Evolutionary conservation across 805 yeast species (phyloP), one percentile per base, ranked within the genome.

Genomic region (Kockiozyma suomiensis): DNA sequence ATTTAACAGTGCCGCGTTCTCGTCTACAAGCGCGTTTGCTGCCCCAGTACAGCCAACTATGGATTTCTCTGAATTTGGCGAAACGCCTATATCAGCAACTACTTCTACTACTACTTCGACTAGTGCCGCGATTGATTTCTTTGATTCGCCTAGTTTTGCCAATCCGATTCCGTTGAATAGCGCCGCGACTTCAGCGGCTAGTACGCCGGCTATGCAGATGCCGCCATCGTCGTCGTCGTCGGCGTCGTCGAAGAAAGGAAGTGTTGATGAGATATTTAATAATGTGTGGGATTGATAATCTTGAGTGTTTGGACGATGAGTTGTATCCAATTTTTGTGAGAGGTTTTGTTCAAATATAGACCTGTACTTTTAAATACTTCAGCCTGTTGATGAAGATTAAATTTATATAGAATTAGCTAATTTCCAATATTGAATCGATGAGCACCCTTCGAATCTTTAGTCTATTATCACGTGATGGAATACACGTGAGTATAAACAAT

Each of bases 221-320:
- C 17, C 58, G 21, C 37, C 61, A 6, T 21, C 58, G 26, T 47
- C 59, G 6, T 35, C 64, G n/a, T 13, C n/a, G 42, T 43, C 58
- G n/a, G 41, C 60, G 59, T 45, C 56, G 56, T n/a, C 53, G 65
- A 56, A 54, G 35, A 57, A 59, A 23, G 75, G 70, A 8, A 49
- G 53, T n/a, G 53, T 49, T 4, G 78, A 74, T 45, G 76, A 74
- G 43, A 54, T 73, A 12, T 74, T 73, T 61, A 70, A 70, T 17
- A 75, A 75, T 56, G 77, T 75, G 21, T 75, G 78, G 78, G 69
- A 64, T 50, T 75, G 63, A 32, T 12, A 7, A 43, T 15, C 13
- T 13, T 10, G 7, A 43, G 17, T 13, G 3, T 2, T 3, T 38
- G 38, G n/a, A 33, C 2, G 38, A 2, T 33, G 12, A 8, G 12